Evolutionary conservation across 257 asterid genomes (phyloP), one percentile per base, ranked within the genome.

Genomic region (Plantago ovata): DNA sequence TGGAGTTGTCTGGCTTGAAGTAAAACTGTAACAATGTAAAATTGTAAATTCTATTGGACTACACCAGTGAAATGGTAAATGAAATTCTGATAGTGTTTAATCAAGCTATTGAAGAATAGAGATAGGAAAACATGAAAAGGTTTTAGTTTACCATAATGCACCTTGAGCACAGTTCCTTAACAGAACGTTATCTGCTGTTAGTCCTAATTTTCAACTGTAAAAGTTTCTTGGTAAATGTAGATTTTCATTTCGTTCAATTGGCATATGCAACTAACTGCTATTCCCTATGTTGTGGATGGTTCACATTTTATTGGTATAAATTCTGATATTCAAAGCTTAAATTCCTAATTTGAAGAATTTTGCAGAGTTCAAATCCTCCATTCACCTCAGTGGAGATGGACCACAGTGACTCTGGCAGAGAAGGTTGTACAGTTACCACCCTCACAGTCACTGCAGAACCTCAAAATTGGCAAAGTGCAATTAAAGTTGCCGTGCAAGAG

Each of bases 361-460:
- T 77, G 32, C 85, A 93, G 98, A 93, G 95, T 73, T 89, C 98
- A 76, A 86, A 93, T 73, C 98, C 97, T 48, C 98, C 98, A 16
- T 93, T 93, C 74, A 89, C 98, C 49, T 83, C 98, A 6, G 95
- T 93, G 59, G 98, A 93, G 61, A 76, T 93, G 84, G 98, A 93
- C 76, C 98, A 93, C 75, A 89, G 97, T 72, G 98, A 93, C 66
- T 93, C 98, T 58, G 98, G 95, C 73, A 84, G 97, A 66, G 98
- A 93, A 89, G 96, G 97, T 45, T 93, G 98, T 78, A 93, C 96
- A 13, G 97, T 89, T 58, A 93, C 97, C 58, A 88, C 98, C 69
- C 97, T 93, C 67, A 93, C 98, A 1, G 91, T 89, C 67, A 86
- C 95, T 9, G 95, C 98, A 47, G 97, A 93, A 58, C 96, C 98